A percentile compares a stretch with the other conserved stretches of the same genome.
Conservation (phyloP, 1,284 basidiomycete species). For the Mycena sp. region DNA sequence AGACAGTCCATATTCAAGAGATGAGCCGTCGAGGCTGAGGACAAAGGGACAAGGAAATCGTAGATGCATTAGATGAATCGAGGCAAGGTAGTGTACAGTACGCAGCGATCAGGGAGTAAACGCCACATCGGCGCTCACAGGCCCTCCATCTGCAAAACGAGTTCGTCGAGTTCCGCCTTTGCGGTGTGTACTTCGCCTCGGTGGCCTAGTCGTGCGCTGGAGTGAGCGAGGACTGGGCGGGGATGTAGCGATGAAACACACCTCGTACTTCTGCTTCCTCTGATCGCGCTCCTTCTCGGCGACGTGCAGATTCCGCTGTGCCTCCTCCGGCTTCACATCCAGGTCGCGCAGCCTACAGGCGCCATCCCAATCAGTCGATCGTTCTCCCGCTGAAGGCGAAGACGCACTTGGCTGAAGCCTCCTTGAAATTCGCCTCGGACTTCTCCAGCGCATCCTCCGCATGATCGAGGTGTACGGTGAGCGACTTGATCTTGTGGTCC, state of each 20-base stretch:
- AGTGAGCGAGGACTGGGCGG: background rate
- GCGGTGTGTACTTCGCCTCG: background rate
- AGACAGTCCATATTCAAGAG: too few species aligned
- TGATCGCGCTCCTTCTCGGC: constrained; percentile 11
- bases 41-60: too few species aligned
- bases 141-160: constrained; percentile 11
- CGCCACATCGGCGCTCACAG: too few species aligned
- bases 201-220: background rate
- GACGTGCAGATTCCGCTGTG: constrained; percentile 2
- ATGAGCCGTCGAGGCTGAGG: too few species aligned
- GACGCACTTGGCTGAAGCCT: constrained; percentile 9
- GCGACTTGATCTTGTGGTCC: constrained; percentile 89
- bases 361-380: too few species aligned
- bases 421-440: background rate
- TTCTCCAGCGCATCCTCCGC: background rate
- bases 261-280: constrained; percentile 9
- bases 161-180: constrained; percentile 10
- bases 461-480: background rate
- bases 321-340: constrained; percentile 4
- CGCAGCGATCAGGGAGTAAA: too few species aligned
- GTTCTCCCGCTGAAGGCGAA: too few species aligned
- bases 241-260: background rate
- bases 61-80: too few species aligned
- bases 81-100: too few species aligned
- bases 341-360: too few species aligned